Evolutionary conservation across 2,329 filamentous ascomycete genomes (phyloP).

Genomic region (Rasamsonia emersonii): DNA sequence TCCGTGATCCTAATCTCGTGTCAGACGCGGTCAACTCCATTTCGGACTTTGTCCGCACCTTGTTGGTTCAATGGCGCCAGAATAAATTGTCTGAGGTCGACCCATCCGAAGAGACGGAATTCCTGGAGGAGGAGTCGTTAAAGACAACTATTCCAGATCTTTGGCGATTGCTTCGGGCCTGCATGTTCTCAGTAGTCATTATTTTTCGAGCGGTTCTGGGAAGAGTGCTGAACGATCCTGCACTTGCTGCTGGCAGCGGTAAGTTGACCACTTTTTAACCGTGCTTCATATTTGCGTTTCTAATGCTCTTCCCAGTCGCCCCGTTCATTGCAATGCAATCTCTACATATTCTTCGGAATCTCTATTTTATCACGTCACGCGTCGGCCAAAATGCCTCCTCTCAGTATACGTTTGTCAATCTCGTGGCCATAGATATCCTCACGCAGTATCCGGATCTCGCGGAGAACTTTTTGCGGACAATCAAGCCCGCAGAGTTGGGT

Average conservation of each 20-base stretch:
- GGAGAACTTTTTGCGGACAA: conserved; percentile 58
- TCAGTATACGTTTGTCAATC: conserved; percentile 74
- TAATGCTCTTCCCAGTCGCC: conserved; percentile 37
- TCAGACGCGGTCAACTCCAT: conserved; percentile 50
- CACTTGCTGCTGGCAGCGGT: conserved; percentile 46
- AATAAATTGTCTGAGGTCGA: conserved; percentile 69
- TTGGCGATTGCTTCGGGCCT: conserved; percentile 66
- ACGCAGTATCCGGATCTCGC: conserved; percentile 59
- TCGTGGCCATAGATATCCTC: conserved; percentile 74
- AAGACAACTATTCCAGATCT: conserved; percentile 60
- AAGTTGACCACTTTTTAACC: conserved; percentile 15
- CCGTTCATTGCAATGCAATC: conserved; percentile 61
- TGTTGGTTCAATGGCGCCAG: conserved; percentile 65
- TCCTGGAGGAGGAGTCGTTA: conserved; percentile 57
- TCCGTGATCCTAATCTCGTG: conserved; percentile 36
- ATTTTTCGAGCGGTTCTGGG: conserved; percentile 66
- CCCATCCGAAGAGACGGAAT: conserved; percentile 53
- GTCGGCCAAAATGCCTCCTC: conserved; percentile 68
- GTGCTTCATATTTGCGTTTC: conserved; percentile 5
- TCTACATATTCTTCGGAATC: conserved; percentile 63
- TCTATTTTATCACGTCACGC: conserved; percentile 73
- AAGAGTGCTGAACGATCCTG: conserved; percentile 50
- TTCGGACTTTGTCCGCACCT: conserved; percentile 54
- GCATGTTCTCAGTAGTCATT: conserved; percentile 67
- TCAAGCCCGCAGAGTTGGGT: conserved; percentile 47